Evolutionary conservation across 768 basidiomycete species (phyloP).

Genomic region (Amanita muscaria): DNA sequence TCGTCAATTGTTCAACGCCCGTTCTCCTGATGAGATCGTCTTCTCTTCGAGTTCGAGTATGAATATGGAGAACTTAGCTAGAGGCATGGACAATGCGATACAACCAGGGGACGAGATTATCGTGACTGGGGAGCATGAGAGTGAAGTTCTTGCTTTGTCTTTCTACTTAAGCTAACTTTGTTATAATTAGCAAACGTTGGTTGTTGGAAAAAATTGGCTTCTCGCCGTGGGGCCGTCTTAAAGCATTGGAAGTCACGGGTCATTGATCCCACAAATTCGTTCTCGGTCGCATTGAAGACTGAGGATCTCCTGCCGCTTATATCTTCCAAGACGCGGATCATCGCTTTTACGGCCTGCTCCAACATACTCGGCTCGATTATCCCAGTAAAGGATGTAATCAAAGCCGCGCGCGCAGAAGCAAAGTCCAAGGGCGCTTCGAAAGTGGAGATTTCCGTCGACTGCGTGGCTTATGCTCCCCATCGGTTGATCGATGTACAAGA

Average conservation of each 20-base stretch:
- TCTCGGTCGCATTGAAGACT: conserved; percentile 46
- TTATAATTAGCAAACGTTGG: conserved; percentile 53
- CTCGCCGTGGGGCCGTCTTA: conserved; percentile 38
- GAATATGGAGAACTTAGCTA: conserved; percentile 60
- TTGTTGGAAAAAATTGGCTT: conserved; percentile 69
- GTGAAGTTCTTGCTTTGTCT: conserved; percentile 28
- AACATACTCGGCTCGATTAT: conserved; percentile 65
- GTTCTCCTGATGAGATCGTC: conserved; percentile 52
- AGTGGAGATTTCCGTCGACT: conserved; percentile 64
- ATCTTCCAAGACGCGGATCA: conserved; percentile 55
- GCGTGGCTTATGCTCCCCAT: conserved; percentile 75
- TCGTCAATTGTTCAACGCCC: conserved; percentile 55
- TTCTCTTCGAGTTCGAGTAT: conserved; percentile 61
- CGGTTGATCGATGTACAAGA: conserved; percentile 59
- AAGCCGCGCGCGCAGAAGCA: conserved; percentile 42
- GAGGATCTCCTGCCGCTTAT: conserved; percentile 56
- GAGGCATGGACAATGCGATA: conserved; percentile 49
- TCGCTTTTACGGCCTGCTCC: conserved; percentile 71
- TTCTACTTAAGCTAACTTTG: background rate
- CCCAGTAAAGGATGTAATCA: conserved; percentile 50
- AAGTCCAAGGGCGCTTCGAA: conserved; percentile 44
- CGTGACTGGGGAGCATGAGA: conserved; percentile 74
- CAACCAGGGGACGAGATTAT: conserved; percentile 63
- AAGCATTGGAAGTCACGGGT: conserved; percentile 68
- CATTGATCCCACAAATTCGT: conserved; percentile 49